These are phyloP conservation scores for Mucor indicus DNA, from an alignment of 371 early-diverging fungal genomes.

Conservation along the genomic window DNA sequence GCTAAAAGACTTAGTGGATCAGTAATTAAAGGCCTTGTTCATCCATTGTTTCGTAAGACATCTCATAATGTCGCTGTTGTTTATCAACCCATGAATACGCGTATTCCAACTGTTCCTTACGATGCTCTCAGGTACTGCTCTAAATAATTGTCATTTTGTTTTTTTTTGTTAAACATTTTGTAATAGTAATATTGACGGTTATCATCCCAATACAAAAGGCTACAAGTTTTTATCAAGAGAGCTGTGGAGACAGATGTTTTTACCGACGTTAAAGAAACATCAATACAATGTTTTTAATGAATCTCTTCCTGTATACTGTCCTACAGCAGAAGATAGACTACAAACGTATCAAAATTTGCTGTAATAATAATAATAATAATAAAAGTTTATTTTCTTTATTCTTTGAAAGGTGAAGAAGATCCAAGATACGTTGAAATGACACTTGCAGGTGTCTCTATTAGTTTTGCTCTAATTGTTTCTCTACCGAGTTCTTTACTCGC, in stretches of 20 bases:
- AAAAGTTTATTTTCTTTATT: conserved; percentile 2
- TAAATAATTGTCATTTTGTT: neutral
- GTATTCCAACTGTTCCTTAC: conserved; percentile 12
- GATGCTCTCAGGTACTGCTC: conserved; percentile 19
- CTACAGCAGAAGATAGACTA: conserved; percentile 17
- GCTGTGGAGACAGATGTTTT: conserved; percentile 19
- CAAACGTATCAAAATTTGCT: conserved; percentile 2
- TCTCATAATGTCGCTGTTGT: conserved; percentile 15
- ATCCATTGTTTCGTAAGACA: neutral
- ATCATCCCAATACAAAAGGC: conserved; percentile 28
- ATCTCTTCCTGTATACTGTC: conserved; percentile 21
- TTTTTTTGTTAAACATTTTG: neutral
- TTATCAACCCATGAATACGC: conserved; percentile 23
- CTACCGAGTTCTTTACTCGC: conserved; percentile 40
- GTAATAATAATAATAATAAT: neutral
- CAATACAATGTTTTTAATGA: neutral
- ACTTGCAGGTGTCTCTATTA: conserved; percentile 39
- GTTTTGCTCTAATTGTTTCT: conserved; percentile 39
- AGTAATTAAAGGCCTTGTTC: neutral
- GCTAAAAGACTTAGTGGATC: neutral
- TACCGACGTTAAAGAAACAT: neutral
- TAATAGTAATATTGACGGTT: conserved; percentile 40
- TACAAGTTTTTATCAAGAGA: conserved; percentile 23
- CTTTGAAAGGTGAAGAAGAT: conserved; percentile 39
- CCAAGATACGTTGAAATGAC: conserved; percentile 42